A percentile compares a stretch with the other conserved stretches of the same genome.
Evolutionary conservation across 495 filamentous ascomycete species (phyloP).

Genomic region (Penicillium steckii): DNA sequence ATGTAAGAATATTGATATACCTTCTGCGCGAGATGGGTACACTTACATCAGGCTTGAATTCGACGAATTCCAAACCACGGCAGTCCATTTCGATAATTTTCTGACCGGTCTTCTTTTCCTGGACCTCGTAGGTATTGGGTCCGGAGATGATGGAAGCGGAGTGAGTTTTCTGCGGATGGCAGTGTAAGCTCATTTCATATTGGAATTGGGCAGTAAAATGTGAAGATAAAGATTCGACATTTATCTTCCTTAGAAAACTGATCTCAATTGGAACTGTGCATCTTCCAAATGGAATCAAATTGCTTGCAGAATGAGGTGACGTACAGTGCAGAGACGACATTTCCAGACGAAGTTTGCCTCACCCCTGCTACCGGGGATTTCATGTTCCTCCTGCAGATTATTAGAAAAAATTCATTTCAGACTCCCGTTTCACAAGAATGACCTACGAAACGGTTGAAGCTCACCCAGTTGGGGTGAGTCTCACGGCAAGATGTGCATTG

Average conservation of each 20-base stretch:
- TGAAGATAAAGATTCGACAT: no score
- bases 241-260: no score
- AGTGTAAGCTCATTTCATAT: neutral
- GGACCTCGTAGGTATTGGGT: constrained; percentile 63
- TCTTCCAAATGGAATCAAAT: neutral
- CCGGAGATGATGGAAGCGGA: constrained; percentile 68
- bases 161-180: constrained; percentile 53
- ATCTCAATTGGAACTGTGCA: no score
- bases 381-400: constrained; percentile 68
- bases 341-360: constrained; percentile 99
- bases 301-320: constrained; percentile 4
- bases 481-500: constrained; percentile 95
- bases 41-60: constrained; percentile 83
- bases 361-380: constrained; percentile 85
- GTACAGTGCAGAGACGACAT: constrained; percentile 86
- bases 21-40: neutral
- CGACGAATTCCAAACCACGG: constrained; percentile 85
- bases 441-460: constrained; percentile 84
- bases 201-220: no score
- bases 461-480: constrained; percentile 82
- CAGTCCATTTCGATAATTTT: constrained; percentile 91
- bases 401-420: neutral
- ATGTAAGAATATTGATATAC: neutral
- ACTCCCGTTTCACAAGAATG: neutral
- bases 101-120: constrained; percentile 62